These are phyloP conservation scores for Dicorynia guianensis DNA, from an alignment of 306 rosid genomes.

Conservation along the genomic window DNA sequence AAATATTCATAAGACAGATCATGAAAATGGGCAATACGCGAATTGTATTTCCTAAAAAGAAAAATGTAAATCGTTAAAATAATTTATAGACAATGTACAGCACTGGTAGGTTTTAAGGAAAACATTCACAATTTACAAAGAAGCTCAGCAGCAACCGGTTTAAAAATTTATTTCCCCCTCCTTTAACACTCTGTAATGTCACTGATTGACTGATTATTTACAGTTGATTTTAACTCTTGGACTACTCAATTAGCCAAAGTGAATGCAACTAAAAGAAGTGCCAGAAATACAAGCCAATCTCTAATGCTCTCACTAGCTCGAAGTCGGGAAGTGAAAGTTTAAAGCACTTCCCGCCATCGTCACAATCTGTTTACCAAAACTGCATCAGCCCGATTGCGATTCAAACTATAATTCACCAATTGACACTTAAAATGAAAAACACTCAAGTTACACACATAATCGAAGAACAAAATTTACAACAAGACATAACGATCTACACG, in stretches of 20 bases:
- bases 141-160: not conserved
- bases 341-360: not conserved
- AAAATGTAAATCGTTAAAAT: too few relatives aligned
- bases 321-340: too few relatives aligned
- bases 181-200: not conserved
- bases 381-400: slow-evolving; percentile 1
- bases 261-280: not conserved
- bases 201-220: not conserved
- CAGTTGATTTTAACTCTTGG: too few relatives aligned
- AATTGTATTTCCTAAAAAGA: not conserved
- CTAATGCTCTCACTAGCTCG: not conserved
- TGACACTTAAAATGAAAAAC: not conserved
- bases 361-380: not conserved
- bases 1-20: not conserved
- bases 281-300: not conserved
- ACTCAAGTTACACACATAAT: not conserved
- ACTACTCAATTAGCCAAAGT: not conserved
- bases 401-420: not conserved
- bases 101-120: slow-evolving; percentile 7
- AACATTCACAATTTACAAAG: slow-evolving; percentile 8
- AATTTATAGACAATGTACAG: too few relatives aligned
- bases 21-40: not conserved
- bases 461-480: not conserved
- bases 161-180: not conserved
- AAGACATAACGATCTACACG: not conserved